Evolutionary conservation across 352 stramenopile genomes (phyloP).

Genomic region (Elongisporangium undulatum): DNA sequence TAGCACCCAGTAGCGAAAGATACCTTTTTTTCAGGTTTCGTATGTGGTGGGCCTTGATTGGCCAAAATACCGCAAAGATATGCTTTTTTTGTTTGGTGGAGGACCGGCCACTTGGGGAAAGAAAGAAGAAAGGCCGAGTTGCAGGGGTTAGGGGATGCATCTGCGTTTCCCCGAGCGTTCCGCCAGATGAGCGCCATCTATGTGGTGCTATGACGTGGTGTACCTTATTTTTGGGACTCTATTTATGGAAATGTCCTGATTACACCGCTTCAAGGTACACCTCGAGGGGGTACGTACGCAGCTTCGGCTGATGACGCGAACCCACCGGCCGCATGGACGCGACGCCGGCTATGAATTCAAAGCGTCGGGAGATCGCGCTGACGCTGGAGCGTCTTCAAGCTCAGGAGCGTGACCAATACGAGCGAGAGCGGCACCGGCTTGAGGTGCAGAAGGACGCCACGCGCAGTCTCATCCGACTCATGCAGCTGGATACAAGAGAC

Average conservation of each 20-base stretch:
- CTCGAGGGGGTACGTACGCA: background rate
- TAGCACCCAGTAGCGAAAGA: background rate
- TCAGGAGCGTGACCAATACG: constrained; percentile 8
- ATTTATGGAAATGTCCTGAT: background rate
- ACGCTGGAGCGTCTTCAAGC: constrained; percentile 21
- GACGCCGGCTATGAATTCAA: background rate
- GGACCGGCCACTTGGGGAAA: background rate
- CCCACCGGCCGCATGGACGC: background rate
- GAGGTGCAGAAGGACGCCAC: constrained; percentile 30
- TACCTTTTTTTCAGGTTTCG: background rate
- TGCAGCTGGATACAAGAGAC: constrained; percentile 43
- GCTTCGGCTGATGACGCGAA: background rate
- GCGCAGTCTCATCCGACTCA: constrained; percentile 42
- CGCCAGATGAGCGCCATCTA: background rate
- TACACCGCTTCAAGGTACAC: constrained; percentile 3
- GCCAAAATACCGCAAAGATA: background rate
- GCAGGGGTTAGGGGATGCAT: background rate
- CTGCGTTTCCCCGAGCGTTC: background rate
- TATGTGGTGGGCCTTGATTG: background rate
- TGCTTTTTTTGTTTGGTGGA: background rate
- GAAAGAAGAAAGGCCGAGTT: background rate
- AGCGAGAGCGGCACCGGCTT: constrained; percentile 11
- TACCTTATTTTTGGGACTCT: background rate
- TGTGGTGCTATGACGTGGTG: background rate
- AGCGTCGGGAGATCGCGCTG: constrained; percentile 25